Evolutionary conservation across 306 rosid genomes (phyloP), one percentile per base, ranked within the genome.

Genomic region (Sechiopsis laciniata): DNA sequence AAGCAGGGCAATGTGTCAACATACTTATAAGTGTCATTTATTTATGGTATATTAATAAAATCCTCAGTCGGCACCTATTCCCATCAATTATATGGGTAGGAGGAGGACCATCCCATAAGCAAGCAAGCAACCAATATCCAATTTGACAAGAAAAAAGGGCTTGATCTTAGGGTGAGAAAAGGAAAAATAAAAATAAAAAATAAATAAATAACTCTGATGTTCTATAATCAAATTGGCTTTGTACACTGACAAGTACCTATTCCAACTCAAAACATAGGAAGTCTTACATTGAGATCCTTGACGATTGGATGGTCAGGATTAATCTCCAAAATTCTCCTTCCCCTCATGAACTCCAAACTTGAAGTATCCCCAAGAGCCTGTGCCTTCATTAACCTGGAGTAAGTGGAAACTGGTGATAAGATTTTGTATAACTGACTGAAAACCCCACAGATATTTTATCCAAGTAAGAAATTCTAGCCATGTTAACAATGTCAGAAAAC

Each of bases 261-360:
- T 21, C 19, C 56, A 6, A 67, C 29, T 48, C 56, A 12, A 46
- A 12, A 32, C 8, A 51, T 15, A 9, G 2, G 1, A 46, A 51
- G 73, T 75, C 96, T 80, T 78, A 95, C 97, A 77, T 89, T 89
- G 35, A 95, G 85, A 79, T 95, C 97, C 80, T 86, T 89, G 76
- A 95, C 55, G 21, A 95, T 89, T 75, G 97, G 96, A 78, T 95
- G 97, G 79, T 95, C 95, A 5, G 97, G 89, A 77, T 95, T 95
- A 69, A 95, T 82, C 83, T 95, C 99, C 91, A 95, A 83, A 82
- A 95, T 95, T 83, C 99, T 88, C 82, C 96, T 86, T 10, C 97
- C 99, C 84, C 96, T 91, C 99, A 95, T 95, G 75, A 95, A 95
- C 83, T 95, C 99, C 87, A 95, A 85, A 71, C 95, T 95, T 72